phyloP scores from a whole-genome alignment of 73 alveolate species.

The Tetrahymena malaccensis region DNA sequence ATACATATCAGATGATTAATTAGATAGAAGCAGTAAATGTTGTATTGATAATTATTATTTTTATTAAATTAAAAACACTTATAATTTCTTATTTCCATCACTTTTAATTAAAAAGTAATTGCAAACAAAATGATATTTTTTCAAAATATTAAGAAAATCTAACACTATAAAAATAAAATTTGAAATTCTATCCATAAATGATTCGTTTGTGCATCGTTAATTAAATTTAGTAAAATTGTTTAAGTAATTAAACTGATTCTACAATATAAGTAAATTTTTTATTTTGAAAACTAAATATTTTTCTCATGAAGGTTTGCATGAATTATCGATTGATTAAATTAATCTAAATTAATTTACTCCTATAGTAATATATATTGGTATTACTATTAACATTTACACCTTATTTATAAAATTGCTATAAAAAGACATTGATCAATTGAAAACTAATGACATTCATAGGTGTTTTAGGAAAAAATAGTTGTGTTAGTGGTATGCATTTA shows the following conservation, averaged over 20 bases:
- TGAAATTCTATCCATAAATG: not conserved
- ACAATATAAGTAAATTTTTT: too few relatives aligned
- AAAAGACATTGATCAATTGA: not conserved
- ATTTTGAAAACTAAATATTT: too few relatives aligned
- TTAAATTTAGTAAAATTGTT: too few relatives aligned
- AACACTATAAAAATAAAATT: not conserved
- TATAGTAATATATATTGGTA: too few relatives aligned
- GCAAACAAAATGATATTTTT: not conserved
- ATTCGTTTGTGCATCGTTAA: not conserved
- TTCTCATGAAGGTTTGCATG: not conserved
- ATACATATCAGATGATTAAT: not conserved
- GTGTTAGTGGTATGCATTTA: too few relatives aligned
- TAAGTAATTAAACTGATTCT: too few relatives aligned
- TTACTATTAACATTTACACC: not conserved
- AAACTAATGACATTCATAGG: not conserved
- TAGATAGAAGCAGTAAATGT: not conserved
- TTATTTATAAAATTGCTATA: not conserved
- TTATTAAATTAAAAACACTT: not conserved
- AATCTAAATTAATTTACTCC: not conserved
- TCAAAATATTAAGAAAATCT: not conserved
- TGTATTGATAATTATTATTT: too few relatives aligned
- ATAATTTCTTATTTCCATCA: not conserved
- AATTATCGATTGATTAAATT: too few relatives aligned
- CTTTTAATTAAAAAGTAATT: not conserved
- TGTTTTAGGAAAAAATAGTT: too few relatives aligned